Evolutionary conservation across 768 basidiomycete species (phyloP), one percentile per base, ranked within the genome.

Genomic region (Megacollybia marginata): DNA sequence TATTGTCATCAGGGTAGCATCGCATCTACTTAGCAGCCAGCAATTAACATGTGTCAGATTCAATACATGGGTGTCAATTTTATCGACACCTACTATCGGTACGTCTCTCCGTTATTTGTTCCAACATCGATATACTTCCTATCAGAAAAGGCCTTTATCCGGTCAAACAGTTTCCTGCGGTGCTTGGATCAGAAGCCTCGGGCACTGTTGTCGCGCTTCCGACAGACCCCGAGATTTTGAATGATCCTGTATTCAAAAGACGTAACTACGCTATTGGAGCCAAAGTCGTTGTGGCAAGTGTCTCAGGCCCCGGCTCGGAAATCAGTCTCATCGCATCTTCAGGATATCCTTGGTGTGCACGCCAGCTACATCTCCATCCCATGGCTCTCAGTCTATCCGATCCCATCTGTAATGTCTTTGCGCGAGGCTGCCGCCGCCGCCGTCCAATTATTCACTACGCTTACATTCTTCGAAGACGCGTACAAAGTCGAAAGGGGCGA

Each of bases 11-110:
- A 75, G 75, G 60, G 72, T 72, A 46, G 52, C 5, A 33, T 10
- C 46, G 11, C 16, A 15, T 20, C 5, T 4, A 1, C 38, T n/a
- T 45, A 13, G 11, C 10, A 18, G 13, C n/a, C 19, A n/a, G n/a
- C n/a, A n/a, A 13, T 15, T 35, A 33, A 44, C 20, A 16, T 31
- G 34, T 19, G 23, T 51, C 59, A 85, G 86, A 72, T 83, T 19
- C 80, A 89, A 56, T 92, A 83, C 56, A 68, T 75, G 9, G 90
- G 89, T 7, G 76, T 95, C 57, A 96, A 96, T 70, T 96, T 88
- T 62, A 91, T 87, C 60, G 87, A 89, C 61, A 82, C 80, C 42
- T 94, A 96, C 64, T 81, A 77, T 60, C 74, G 92, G 79, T 84
- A 66, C 63, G 55, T 31, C 9, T 44, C 20, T 23, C n/a, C 15